A percentile compares a stretch with the other conserved stretches of the same genome.
Evolutionary conservation across 768 basidiomycete genomes (phyloP).

Genomic region (Suillus subalutaceus): DNA sequence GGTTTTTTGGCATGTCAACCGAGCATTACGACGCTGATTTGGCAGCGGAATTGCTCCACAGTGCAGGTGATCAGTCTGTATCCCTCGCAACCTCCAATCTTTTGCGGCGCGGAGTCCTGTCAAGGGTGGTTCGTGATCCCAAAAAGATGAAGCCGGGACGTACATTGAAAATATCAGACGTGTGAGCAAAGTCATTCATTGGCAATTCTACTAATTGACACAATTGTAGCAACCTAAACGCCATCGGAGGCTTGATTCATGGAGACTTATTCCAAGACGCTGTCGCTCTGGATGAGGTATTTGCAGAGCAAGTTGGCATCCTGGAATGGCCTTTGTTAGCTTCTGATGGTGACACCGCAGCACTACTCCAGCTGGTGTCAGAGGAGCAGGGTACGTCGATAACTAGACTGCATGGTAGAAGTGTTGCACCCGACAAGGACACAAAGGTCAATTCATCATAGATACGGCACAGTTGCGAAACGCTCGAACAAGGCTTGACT

Average conservation of each 20-base stretch:
- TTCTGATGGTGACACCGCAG: conserved; percentile 79
- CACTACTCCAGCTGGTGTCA: conserved; percentile 80
- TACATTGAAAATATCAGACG: conserved; percentile 75
- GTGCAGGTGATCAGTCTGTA: conserved; percentile 58
- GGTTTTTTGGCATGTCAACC: conserved; percentile 70
- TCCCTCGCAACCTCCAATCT: conserved; percentile 60
- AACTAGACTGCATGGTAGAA: neutral
- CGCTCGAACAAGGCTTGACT: conserved; percentile 63
- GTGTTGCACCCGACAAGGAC: neutral
- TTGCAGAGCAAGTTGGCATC: conserved; percentile 52
- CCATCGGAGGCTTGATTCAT: conserved; percentile 63
- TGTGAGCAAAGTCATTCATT: conserved; percentile 37
- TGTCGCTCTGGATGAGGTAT: conserved; percentile 58
- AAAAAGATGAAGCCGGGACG: conserved; percentile 71
- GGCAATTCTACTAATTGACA: conserved; percentile 6
- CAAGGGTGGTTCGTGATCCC: conserved; percentile 65
- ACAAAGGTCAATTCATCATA: conserved; percentile 67
- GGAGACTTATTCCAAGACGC: conserved; percentile 77
- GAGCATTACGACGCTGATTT: conserved; percentile 67
- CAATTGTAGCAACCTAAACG: conserved; percentile 61
- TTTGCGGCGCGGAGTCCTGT: conserved; percentile 64
- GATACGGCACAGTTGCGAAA: conserved; percentile 64
- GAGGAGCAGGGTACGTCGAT: conserved; percentile 62
- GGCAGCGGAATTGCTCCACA: conserved; percentile 59
- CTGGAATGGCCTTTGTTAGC: conserved; percentile 81